These are phyloP conservation scores for Strobilomyces confusus DNA, from an alignment of 768 basidiomycete genomes.

Conservation along the genomic window DNA sequence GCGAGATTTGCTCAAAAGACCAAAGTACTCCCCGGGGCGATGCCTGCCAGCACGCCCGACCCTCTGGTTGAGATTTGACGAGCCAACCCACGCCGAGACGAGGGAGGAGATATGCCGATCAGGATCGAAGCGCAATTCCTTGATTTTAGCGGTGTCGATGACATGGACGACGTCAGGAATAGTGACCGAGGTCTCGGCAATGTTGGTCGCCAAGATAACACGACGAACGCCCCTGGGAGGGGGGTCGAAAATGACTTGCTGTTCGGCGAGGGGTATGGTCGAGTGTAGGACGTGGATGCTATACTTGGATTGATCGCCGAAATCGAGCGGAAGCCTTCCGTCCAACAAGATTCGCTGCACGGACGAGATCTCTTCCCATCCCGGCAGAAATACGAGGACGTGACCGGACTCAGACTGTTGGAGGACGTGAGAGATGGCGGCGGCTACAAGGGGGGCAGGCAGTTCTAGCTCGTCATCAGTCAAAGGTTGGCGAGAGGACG, in stretches of 20 bases:
- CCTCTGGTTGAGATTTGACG: constrained; percentile 85
- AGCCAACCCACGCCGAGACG: constrained; percentile 87
- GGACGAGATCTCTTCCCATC: constrained; percentile 84
- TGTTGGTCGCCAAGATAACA: constrained; percentile 90
- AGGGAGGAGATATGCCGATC: constrained; percentile 84
- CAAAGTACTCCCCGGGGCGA: constrained; percentile 86
- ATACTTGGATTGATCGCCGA: constrained; percentile 55
- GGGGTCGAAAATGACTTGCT: constrained; percentile 85
- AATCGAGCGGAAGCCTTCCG: constrained; percentile 52
- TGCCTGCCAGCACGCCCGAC: constrained; percentile 92
- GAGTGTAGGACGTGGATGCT: constrained; percentile 85
- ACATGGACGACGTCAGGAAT: constrained; percentile 96
- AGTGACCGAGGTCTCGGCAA: constrained; percentile 93
- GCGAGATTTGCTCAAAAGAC: constrained; percentile 65
- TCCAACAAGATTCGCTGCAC: constrained; percentile 62
- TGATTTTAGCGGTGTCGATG: constrained; percentile 83
- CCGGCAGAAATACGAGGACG: constrained; percentile 88
- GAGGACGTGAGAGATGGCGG: constrained; percentile 76
- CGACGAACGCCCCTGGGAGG: constrained; percentile 74
- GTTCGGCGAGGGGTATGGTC: constrained; percentile 81
- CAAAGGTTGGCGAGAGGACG: constrained; percentile 7
- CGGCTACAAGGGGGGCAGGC: constrained; percentile 76
- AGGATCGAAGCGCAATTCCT: constrained; percentile 88
- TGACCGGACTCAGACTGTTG: constrained; percentile 75
- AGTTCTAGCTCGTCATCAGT: constrained; percentile 64